These are phyloP conservation scores for Ophiostoma pallidulum DNA, from an alignment of 2,329 filamentous ascomycete species.

Conservation along the genomic window DNA sequence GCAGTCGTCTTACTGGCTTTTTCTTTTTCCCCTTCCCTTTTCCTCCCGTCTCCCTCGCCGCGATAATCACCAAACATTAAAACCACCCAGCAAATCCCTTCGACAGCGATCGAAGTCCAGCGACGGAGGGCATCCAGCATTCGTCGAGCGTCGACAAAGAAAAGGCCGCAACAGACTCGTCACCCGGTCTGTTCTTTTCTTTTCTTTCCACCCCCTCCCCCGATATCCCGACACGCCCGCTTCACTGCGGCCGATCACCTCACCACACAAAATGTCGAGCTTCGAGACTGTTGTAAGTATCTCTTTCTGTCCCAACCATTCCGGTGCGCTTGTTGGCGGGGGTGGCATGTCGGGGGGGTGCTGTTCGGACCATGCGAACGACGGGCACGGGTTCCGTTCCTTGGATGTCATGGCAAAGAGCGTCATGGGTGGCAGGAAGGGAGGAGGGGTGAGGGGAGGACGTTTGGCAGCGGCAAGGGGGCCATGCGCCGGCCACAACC, in stretches of 20 bases:
- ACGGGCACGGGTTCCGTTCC: background rate
- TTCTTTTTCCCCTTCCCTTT: constrained; percentile 4
- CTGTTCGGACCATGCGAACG: background rate
- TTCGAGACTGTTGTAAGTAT: constrained; percentile 63
- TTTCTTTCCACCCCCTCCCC: constrained; percentile 1
- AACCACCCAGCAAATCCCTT: constrained; percentile 2
- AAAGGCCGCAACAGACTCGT: constrained; percentile 4
- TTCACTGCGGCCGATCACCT: constrained; percentile 15
- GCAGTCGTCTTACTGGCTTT: constrained; percentile 5
- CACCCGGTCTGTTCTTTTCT: constrained; percentile 12
- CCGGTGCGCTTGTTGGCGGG: background rate
- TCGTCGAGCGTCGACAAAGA: constrained; percentile 6
- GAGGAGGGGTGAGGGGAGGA: too few species aligned
- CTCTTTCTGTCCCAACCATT: constrained; percentile 12
- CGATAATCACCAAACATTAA: constrained; percentile 13
- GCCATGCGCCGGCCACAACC: too few species aligned
- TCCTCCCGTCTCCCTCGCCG: constrained; percentile 8
- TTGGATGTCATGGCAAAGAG: too few species aligned
- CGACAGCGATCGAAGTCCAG: constrained; percentile 12
- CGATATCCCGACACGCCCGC: constrained; percentile 11
- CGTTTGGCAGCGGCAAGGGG: too few species aligned
- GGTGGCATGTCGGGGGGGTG: too few species aligned
- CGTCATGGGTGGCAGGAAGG: too few species aligned
- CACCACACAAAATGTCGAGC: constrained; percentile 48
- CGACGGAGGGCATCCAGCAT: constrained; percentile 10